phyloP scores from a whole-genome alignment of 305 asterid genomes.

The Fraxinus greggii region DNA sequence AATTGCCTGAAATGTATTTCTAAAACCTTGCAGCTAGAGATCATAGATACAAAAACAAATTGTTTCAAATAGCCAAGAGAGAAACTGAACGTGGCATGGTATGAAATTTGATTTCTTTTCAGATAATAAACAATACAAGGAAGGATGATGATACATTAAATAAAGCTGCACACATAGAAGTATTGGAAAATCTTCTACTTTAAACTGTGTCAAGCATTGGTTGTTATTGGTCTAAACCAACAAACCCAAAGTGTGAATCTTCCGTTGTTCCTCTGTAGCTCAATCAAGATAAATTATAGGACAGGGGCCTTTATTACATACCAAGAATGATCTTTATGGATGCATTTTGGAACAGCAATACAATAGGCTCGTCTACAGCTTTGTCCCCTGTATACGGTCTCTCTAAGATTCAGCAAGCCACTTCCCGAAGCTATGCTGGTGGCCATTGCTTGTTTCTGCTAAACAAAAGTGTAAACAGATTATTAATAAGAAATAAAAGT shows the following conservation, averaged over 20 bases:
- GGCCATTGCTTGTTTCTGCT: conserved; percentile 56
- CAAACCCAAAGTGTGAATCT: neutral
- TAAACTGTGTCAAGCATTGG: neutral
- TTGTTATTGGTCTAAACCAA: neutral
- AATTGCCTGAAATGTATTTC: neutral
- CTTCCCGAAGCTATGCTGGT: conserved; percentile 62
- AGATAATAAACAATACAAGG: neutral
- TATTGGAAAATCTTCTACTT: neutral
- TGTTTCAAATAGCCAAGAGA: neutral
- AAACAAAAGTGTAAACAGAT: conserved; percentile 1
- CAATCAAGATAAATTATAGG: conserved; percentile 1
- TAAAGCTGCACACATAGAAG: neutral
- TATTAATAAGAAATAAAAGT: neutral
- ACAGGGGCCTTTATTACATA: conserved; percentile 28
- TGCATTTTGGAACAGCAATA: conserved; percentile 41
- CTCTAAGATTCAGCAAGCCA: conserved; percentile 50
- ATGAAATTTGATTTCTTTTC: neutral
- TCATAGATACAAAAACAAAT: neutral
- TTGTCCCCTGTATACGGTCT: conserved; percentile 32
- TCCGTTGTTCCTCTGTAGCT: neutral
- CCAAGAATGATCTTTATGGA: conserved; percentile 60
- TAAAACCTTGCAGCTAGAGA: neutral
- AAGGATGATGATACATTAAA: neutral
- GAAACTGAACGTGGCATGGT: neutral
- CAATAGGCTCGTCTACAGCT: conserved; percentile 44